These are phyloP conservation scores for Rusavskia elegans DNA, from an alignment of 495 filamentous ascomycete species.

Conservation along the genomic window DNA sequence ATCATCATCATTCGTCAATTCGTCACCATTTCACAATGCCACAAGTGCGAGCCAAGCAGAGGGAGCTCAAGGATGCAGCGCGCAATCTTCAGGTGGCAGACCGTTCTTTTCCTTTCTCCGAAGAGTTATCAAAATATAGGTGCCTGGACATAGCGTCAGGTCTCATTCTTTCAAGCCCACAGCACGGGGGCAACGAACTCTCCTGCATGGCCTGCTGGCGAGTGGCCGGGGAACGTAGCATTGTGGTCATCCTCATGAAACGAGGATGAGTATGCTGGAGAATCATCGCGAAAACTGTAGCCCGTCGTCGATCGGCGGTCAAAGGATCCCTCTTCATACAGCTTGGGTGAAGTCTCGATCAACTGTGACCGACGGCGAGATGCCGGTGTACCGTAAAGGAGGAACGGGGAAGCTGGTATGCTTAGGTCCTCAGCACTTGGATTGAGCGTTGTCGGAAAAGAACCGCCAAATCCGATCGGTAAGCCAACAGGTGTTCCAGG, in stretches of 20 bases:
- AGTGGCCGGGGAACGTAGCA: slow-evolving; percentile 7
- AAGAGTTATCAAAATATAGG: too few species aligned
- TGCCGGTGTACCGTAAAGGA: slow-evolving; percentile 6
- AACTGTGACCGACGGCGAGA: slow-evolving; percentile 11
- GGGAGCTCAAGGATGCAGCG: too few species aligned
- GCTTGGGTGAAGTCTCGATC: slow-evolving; percentile 9
- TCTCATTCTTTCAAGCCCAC: slow-evolving; percentile 2
- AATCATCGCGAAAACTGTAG: slow-evolving; percentile 11
- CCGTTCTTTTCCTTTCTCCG: too few species aligned
- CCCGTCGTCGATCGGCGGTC: slow-evolving; percentile 10
- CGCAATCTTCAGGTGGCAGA: too few species aligned
- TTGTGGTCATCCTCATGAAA: slow-evolving; percentile 13
- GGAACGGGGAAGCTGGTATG: slow-evolving; percentile 14
- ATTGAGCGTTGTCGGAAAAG: slow-evolving; percentile 8
- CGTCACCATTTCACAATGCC: too few species aligned
- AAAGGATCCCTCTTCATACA: slow-evolving; percentile 7
- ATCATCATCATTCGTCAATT: too few species aligned
- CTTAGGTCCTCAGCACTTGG: slow-evolving; percentile 13
- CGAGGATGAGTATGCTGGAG: slow-evolving; percentile 14
- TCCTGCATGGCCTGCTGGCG: slow-evolving; percentile 9
- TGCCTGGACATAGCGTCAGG: too few species aligned
- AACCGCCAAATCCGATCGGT: slow-evolving; percentile 7
- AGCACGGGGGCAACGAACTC: slow-evolving; percentile 6
- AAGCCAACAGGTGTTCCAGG: not conserved
- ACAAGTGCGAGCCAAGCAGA: too few species aligned